Base-by-base conservation (phyloP, 116 monocot species). In the Posidonia oceanica region DNA sequence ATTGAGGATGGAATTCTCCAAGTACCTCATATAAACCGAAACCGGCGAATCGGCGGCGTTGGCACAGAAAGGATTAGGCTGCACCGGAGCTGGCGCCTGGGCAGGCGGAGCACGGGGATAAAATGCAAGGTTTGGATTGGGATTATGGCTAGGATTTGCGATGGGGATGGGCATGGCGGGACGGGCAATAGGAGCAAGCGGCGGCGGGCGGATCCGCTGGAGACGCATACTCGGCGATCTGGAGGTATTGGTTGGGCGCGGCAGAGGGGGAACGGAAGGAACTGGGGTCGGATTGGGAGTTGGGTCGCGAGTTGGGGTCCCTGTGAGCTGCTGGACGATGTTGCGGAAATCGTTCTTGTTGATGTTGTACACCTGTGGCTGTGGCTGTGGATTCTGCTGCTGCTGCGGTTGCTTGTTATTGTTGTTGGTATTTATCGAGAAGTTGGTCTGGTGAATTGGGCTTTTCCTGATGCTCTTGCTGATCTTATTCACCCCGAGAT, bases 321-420 rank as follows among this genome's bases (percentile, higher is more conserved):
- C 85, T 44, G 96, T 96, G 74, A 96, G 88, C 78, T 87, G 88
- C 80, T 96, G 96, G 54, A 73, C 96, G 70, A 96, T 76, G 70
- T 71, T 80, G 1, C 91, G 84, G 84, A 96, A 96, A 14, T 96
- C 91, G 83, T 85, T 91, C 80, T 91, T 91, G 83, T 80, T 89
- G 82, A 91, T 89, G 78, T 88, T 91, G 81, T 91, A 91, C 6
- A 91, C 86, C 76, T 89, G 88, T 21, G 96, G 81, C 61, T 79
- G 85, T 18, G 62, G 79, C n/a, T 62, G 85, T 18, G 57, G 79
- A 13, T 39, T n/a, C 36, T 56, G 75, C 39, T 59, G 78, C 36
- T 20, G 67, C 29, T 18, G 44, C 44, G 1, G 75, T 23, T 53
- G 78, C 36, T 36, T 62, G 14, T 36, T 53, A 56, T 62, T 59